A percentile compares a stretch with the other conserved stretches of the same genome.
Evolutionary conservation across 2,329 filamentous ascomycete genomes (phyloP).

Genomic region (Xylaria sp.): DNA sequence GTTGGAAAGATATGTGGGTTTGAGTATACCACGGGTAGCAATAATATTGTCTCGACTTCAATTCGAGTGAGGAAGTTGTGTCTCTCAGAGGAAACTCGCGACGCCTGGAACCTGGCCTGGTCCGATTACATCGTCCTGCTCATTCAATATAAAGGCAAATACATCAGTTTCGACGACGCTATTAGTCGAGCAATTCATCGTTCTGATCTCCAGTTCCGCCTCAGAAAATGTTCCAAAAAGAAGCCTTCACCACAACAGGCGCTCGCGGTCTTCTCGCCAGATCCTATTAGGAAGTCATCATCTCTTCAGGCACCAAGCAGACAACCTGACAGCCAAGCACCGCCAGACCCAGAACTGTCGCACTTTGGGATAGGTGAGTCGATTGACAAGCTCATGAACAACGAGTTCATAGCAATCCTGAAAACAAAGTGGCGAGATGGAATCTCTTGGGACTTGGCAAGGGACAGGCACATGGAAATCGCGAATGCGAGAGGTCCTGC

Average conservation of each 20-base stretch:
- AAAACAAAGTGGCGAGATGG: conserved; percentile 56
- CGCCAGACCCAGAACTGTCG: conserved; percentile 43
- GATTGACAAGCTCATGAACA: conserved; percentile 68
- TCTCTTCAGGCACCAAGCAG: background rate
- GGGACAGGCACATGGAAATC: conserved; percentile 39
- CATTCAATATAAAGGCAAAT: conserved; percentile 65
- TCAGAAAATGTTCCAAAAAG: conserved; percentile 72
- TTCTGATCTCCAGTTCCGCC: conserved; percentile 55
- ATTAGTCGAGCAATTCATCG: conserved; percentile 42
- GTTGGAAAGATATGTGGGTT: conserved; percentile 64
- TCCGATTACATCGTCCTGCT: conserved; percentile 75
- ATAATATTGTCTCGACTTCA: conserved; percentile 65
- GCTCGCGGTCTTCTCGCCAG: conserved; percentile 50
- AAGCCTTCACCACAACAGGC: conserved; percentile 67
- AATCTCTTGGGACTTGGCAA: conserved; percentile 70
- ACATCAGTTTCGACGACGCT: conserved; percentile 61
- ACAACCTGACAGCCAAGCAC: background rate
- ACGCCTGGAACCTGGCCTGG: conserved; percentile 73
- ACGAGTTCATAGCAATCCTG: conserved; percentile 64
- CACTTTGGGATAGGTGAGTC: conserved; percentile 73
- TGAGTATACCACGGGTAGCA: conserved; percentile 39
- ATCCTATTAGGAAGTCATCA: conserved; percentile 6
- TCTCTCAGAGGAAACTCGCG: conserved; percentile 72
- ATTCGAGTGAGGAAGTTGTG: conserved; percentile 70
- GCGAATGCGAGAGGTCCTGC: background rate